phyloP scores from a whole-genome alignment of 495 filamentous ascomycete genomes.

The Xylaria bambusicola region DNA sequence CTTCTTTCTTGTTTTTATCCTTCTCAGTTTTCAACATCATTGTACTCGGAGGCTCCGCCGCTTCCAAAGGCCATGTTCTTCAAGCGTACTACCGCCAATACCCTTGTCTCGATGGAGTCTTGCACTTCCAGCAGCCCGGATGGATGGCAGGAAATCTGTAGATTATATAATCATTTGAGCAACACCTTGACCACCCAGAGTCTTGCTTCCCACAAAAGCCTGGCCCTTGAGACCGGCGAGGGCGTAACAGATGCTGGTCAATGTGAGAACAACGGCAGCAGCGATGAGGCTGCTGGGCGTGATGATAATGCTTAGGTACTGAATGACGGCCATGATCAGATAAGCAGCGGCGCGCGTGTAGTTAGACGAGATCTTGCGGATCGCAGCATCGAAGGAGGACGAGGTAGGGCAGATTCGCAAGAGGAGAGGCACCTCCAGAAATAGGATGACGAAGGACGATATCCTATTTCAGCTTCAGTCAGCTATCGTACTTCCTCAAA shows the following conservation, averaged over 20 bases:
- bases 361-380: slow-evolving; percentile 90
- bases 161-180: slow-evolving; percentile 97
- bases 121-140: slow-evolving; percentile 1
- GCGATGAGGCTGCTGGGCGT: slow-evolving; percentile 74
- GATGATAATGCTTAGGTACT: slow-evolving; percentile 75
- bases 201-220: slow-evolving; percentile 95
- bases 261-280: slow-evolving; percentile 75
- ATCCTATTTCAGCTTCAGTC: slow-evolving; percentile 52
- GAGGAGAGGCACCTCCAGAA: slow-evolving; percentile 94
- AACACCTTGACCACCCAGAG: slow-evolving; percentile 88
- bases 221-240: slow-evolving; percentile 87
- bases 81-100: neutral
- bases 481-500: slow-evolving; percentile 3
- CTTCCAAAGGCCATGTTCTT: neutral
- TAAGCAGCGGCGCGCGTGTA: slow-evolving; percentile 97
- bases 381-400: slow-evolving; percentile 80
- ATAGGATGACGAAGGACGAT: slow-evolving; percentile 84
- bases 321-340: slow-evolving; percentile 71
- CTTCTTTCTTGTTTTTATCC: neutral
- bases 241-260: slow-evolving; percentile 80
- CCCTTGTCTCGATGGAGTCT: slow-evolving; percentile 5
- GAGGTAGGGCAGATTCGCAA: slow-evolving; percentile 98
- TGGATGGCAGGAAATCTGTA: neutral
- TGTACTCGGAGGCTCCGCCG: neutral
- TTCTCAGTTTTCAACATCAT: neutral